Base-by-base conservation (phyloP, 768 basidiomycete genomes). In the Collybia sordida region DNA sequence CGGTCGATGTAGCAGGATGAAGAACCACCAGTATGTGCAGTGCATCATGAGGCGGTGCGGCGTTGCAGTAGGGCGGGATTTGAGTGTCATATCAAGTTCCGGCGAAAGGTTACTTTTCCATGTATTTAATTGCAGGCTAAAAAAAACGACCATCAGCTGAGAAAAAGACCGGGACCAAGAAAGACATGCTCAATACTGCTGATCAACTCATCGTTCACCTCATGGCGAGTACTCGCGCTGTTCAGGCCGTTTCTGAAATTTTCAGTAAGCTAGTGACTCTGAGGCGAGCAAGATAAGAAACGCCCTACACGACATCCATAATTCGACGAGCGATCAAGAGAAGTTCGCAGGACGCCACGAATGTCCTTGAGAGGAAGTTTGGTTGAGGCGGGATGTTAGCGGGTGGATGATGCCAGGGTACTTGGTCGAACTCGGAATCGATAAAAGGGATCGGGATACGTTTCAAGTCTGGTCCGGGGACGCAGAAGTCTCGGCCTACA, bases 1-100 rank as follows among this genome's bases (percentile, higher is more conserved):
- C 0, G 82, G 82, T 2, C 83, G 72, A 52, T 85, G 81, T 0
- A 86, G 73, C 15, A 86, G 72, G 27, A 86, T 81, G 53, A 78
- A 75, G 15, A 78, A 63, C 78, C 81, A 83, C 73, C 79, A 79
- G 59, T 80, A 82, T 8, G 75, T 68, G 23, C 78, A 65, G 52
- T 85, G 81, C 50, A 83, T 67, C 72, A 79, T 79, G 23, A 84
- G 64, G 22, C 77, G 69, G 50, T 83, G 81, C 0, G 81, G 80
- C 0, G 77, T 75, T 9, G 79, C 72, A 8, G 72, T 75, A 6
- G 69, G 64, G 6, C 74, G 71, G 25, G 71, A 78, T 31, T 76
- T 72, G 42, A 71, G 66, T 0, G 77, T 80, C 24, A 82, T 69
- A 42, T 80, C 75, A 27, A 81, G 68, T 52, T 81, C 79, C 2